Evolutionary conservation across 2,329 filamentous ascomycete species (phyloP).

Genomic region (Plectosphaerella sp.): DNA sequence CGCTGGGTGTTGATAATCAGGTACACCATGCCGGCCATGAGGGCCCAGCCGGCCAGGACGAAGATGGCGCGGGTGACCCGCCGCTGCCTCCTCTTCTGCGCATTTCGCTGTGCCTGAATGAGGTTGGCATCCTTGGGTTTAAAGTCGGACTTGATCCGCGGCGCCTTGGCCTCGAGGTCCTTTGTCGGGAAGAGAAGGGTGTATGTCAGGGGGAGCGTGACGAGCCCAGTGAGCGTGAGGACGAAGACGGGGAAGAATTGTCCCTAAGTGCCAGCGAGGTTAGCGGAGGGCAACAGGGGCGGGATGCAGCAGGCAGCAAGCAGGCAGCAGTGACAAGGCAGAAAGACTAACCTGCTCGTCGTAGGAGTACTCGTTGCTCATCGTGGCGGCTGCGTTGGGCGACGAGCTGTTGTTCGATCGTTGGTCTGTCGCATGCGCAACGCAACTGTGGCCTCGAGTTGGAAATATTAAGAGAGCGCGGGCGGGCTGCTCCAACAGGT

Average conservation of each 20-base stretch:
- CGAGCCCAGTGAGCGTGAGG: conserved; percentile 79
- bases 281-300: neutral
- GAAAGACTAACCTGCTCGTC: conserved; percentile 70
- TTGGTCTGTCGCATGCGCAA: conserved; percentile 11
- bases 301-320: neutral
- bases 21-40: conserved; percentile 90
- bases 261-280: conserved; percentile 45
- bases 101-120: conserved; percentile 75
- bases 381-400: conserved; percentile 40
- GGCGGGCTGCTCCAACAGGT: neutral
- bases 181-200: conserved; percentile 75
- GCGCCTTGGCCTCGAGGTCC: conserved; percentile 73
- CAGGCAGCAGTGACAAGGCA: neutral
- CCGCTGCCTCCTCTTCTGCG: conserved; percentile 86
- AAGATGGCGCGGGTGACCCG: conserved; percentile 79
- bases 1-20: conserved; percentile 77
- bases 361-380: conserved; percentile 96
- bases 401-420: conserved; percentile 8
- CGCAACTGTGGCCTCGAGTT: conserved; percentile 29
- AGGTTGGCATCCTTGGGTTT: conserved; percentile 78
- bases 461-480: conserved; percentile 15
- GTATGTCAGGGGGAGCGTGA: conserved; percentile 89
- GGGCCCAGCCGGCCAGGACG: conserved; percentile 70
- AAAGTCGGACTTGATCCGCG: conserved; percentile 77
- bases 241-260: conserved; percentile 99